Conservation (phyloP, 345 rosid genomes). For the Sonneratia alba region DNA sequence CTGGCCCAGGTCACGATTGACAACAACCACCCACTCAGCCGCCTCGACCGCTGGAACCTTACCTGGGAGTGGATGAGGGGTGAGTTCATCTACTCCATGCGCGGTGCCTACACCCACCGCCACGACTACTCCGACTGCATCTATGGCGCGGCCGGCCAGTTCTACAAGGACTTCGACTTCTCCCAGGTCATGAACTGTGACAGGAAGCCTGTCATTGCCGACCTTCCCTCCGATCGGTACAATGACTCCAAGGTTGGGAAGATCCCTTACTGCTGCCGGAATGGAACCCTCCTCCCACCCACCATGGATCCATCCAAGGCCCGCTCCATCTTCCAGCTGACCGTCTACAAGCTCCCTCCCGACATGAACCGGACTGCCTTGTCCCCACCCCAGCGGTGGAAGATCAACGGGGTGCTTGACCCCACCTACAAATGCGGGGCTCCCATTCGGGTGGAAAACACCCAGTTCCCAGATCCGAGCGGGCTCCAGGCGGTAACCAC, state of each 20-base stretch:
- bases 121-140: conserved; percentile 48
- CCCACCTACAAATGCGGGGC: conserved; percentile 65
- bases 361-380: conserved; percentile 53
- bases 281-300: conserved; percentile 60
- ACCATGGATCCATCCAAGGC: conserved; percentile 52
- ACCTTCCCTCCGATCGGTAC: conserved; percentile 40
- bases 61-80: conserved; percentile 94
- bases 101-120: conserved; percentile 69
- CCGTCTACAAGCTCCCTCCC: conserved; percentile 75
- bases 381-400: conserved; percentile 67
- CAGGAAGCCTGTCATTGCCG: conserved; percentile 55
- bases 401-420: conserved; percentile 49
- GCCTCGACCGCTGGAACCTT: conserved; percentile 85
- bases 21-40: conserved; percentile 58
- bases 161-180: conserved; percentile 57
- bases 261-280: conserved; percentile 69
- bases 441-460: conserved; percentile 64
- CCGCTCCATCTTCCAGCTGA: conserved; percentile 60
- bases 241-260: conserved; percentile 61
- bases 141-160: conserved; percentile 54
- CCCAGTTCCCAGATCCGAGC: conserved; percentile 58
- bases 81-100: conserved; percentile 71
- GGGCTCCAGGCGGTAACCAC: conserved; percentile 42
- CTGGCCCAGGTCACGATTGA: conserved; percentile 83
- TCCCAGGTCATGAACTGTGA: conserved; percentile 58